Conservation (phyloP, 106 monocot genomes). For the Dactylorhiza incarnata region DNA sequence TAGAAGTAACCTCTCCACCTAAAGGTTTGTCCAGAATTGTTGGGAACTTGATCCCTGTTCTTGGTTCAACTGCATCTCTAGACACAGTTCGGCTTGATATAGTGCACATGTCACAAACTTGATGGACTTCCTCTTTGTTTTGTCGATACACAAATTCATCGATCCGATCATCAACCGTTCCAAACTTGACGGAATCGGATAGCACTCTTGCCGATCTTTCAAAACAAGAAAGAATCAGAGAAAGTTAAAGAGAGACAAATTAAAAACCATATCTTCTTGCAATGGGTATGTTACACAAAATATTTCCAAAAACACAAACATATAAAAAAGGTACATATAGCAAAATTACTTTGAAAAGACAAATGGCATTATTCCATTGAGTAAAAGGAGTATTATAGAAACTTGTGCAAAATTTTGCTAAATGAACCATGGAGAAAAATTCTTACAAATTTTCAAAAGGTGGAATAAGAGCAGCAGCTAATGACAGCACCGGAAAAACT, state of each 20-base stretch:
- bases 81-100: constrained; percentile 29
- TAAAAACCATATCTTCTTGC: background rate
- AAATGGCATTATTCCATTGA: background rate
- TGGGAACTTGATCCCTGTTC: constrained; percentile 89
- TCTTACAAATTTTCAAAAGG: constrained; percentile 76
- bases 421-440: background rate
- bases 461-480: constrained; percentile 58
- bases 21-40: constrained; percentile 39
- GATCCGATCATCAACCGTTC: constrained; percentile 18
- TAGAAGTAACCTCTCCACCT: constrained; percentile 31
- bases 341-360: background rate
- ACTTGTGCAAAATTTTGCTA: background rate
- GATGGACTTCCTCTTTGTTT: constrained; percentile 12
- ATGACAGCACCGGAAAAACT: constrained; percentile 42
- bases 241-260: background rate
- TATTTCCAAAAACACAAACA: background rate
- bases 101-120: constrained; percentile 31
- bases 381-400: background rate
- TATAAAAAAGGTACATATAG: background rate
- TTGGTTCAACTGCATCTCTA: constrained; percentile 71
- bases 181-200: constrained; percentile 36
- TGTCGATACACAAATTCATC: constrained; percentile 11
- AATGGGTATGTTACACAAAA: background rate
- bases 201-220: constrained; percentile 59
- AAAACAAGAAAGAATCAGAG: constrained; percentile 6